phyloP scores from a whole-genome alignment of 2,329 filamentous ascomycete genomes.

The Daldinia eschscholtzii region DNA sequence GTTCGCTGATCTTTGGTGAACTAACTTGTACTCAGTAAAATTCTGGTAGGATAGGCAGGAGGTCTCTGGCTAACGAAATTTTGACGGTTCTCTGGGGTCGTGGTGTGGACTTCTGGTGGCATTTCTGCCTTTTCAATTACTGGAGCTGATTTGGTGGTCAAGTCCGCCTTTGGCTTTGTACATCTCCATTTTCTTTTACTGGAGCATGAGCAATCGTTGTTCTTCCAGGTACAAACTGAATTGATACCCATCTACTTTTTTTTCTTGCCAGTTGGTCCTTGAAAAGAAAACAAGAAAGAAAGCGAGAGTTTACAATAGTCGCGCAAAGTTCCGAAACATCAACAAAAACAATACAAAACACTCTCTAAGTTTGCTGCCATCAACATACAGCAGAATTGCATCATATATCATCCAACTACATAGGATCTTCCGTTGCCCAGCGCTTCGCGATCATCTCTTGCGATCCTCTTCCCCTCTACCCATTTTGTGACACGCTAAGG shows the following conservation, averaged over 20 bases:
- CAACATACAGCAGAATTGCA: constrained; percentile 26
- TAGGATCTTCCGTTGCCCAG: constrained; percentile 15
- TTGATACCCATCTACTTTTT: constrained; percentile 52
- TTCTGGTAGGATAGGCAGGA: constrained; percentile 49
- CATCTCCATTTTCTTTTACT: constrained; percentile 50
- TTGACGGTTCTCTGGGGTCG: constrained; percentile 45
- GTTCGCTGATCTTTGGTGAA: constrained; percentile 39
- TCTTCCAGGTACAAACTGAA: constrained; percentile 55
- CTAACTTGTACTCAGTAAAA: constrained; percentile 44
- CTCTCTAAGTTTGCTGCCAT: constrained; percentile 34
- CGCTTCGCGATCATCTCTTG: constrained; percentile 13
- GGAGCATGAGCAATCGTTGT: constrained; percentile 49
- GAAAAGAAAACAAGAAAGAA: constrained; percentile 45
- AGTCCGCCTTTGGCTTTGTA: constrained; percentile 53
- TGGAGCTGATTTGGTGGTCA: constrained; percentile 50
- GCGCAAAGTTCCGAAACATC: constrained; percentile 35
- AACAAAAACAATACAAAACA: constrained; percentile 43
- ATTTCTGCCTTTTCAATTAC: constrained; percentile 46
- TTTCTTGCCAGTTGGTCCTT: constrained; percentile 52
- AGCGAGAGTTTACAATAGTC: constrained; percentile 42
- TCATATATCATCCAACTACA: constrained; percentile 32
- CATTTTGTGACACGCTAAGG: constrained; percentile 41
- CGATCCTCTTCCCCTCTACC: constrained; percentile 24
- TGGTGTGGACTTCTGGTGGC: constrained; percentile 48
- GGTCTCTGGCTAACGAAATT: constrained; percentile 49